Base-by-base conservation (phyloP, 2,329 filamentous ascomycete species). In the Fusarium sp. region DNA sequence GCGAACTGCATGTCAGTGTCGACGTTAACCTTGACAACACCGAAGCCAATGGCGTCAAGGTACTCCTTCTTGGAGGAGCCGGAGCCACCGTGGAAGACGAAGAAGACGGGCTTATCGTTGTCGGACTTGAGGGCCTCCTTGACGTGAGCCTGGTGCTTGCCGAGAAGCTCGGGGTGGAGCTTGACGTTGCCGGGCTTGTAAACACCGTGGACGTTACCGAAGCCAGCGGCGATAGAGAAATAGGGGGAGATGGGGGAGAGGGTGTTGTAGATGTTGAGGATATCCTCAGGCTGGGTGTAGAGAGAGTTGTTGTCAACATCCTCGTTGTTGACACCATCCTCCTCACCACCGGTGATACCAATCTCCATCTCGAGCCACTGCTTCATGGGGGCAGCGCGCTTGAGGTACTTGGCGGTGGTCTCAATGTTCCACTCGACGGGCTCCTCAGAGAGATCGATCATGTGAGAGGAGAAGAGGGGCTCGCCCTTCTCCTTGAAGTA, bases 21-120 rank as follows among this genome's bases (percentile, higher is more conserved):
- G 80, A 99, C 89, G 89, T 99, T 99, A 87, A 99, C 96, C 92
- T 99, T 99, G 88, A 98, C 93, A 79, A 99, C 96, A 89, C 96
- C 96, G 85, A 96, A 93, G 82, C 87, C 87, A 85, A 98, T 98
- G 82, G 95, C 96, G 79, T 94, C 91, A 74, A 88, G 89, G 90
- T 93, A 99, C 87, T 99, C 96, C 79, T 94, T 85, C 89, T 98
- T 97, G 83, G 90, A 89, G 76, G 94, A 97, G 78, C 96, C 96
- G 75, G 94, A 97, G 80, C 96, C 96, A 81, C 96, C 96, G 90
- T 99, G 96, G 93, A 99, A 99, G 84, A 99, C 96, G 81, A 99
- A 94, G 91, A 95, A 98, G 82, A 98, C 94, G 78, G 96, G 96
- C 92, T 98, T 98, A 82, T 93, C 89, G 76, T 93, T 90, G 79